A percentile compares a stretch with the other conserved stretches of the same genome.
phyloP scores from a whole-genome alignment of 192 early-diverging fungal genomes.

The Rhizophagus sp. region DNA sequence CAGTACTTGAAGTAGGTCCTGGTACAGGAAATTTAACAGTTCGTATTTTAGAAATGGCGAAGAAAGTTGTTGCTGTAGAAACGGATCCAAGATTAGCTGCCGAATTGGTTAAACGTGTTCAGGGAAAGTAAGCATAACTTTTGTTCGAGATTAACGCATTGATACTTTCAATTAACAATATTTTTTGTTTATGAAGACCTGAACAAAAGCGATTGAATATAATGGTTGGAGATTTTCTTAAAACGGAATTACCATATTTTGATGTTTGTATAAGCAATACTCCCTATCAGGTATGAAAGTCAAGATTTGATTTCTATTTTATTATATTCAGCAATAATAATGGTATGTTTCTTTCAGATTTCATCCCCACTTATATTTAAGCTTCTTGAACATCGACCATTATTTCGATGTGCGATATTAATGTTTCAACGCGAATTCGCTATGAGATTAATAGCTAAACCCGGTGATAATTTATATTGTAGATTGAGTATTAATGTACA shows the following conservation, averaged over 20 bases:
- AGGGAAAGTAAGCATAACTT: constrained; percentile 72
- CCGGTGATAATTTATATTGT: constrained; percentile 90
- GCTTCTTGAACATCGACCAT: constrained; percentile 90
- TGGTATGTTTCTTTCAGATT: constrained; percentile 57
- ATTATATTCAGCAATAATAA: background rate
- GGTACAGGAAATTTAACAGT: constrained; percentile 99
- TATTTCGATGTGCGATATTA: constrained; percentile 89
- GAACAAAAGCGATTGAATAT: constrained; percentile 87
- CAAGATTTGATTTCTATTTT: background rate
- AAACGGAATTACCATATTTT: constrained; percentile 95
- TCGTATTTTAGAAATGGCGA: constrained; percentile 88
- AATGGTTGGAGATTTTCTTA: constrained; percentile 97
- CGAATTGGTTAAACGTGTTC: constrained; percentile 95
- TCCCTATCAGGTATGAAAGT: constrained; percentile 74
- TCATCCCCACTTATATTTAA: constrained; percentile 96
- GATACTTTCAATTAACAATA: background rate
- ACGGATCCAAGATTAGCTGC: constrained; percentile 96
- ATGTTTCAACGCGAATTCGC: constrained; percentile 99
- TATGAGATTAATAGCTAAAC: constrained; percentile 89
- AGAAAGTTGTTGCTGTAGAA: constrained; percentile 94
- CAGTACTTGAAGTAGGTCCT: constrained; percentile 92
- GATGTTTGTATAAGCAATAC: constrained; percentile 99
- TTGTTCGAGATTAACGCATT: constrained; percentile 13
- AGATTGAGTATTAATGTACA: constrained; percentile 93
- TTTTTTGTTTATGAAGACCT: constrained; percentile 44